Conservation (phyloP, 768 basidiomycete genomes). For the Mycena alexandri region DNA sequence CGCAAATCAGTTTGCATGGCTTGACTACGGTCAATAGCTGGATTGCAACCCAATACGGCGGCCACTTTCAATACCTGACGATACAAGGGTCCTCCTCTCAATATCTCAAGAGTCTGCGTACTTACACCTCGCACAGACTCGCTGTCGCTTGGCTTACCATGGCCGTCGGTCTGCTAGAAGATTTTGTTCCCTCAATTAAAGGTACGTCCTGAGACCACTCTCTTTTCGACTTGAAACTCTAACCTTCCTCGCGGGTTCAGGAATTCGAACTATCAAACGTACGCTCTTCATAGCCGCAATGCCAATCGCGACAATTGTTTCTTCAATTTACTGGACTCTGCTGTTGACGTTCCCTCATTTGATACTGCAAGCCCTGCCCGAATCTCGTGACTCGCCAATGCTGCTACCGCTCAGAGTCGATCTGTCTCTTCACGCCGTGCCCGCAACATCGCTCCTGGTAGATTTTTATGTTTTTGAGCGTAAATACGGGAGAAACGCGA, state of each 20-base stretch:
- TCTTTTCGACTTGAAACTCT: constrained; percentile 1
- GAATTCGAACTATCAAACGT: constrained; percentile 63
- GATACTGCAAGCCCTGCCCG: constrained; percentile 57
- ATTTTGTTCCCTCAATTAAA: constrained; percentile 47
- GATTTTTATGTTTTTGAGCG: constrained; percentile 79
- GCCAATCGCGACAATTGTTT: constrained; percentile 63
- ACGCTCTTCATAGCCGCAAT: constrained; percentile 72
- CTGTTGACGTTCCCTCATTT: constrained; percentile 66
- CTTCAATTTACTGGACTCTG: constrained; percentile 78
- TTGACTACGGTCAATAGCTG: constrained; percentile 47
- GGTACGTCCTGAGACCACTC: constrained; percentile 40
- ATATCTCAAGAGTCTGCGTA: neutral
- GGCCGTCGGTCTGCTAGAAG: constrained; percentile 48
- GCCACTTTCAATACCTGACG: constrained; percentile 80
- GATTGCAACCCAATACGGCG: constrained; percentile 66
- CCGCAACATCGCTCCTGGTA: constrained; percentile 66
- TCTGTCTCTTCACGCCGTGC: constrained; percentile 74
- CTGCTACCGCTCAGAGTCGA: constrained; percentile 68
- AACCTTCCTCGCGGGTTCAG: constrained; percentile 42
- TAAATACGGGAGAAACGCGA: constrained; percentile 58
- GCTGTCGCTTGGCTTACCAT: constrained; percentile 52
- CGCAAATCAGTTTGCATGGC: constrained; percentile 39
- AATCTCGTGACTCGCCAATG: constrained; percentile 30
- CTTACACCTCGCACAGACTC: constrained; percentile 47
- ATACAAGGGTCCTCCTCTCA: constrained; percentile 70